These are phyloP conservation scores for Geotrichum ghanense DNA, from an alignment of 805 yeast genomes.

Conservation along the genomic window DNA sequence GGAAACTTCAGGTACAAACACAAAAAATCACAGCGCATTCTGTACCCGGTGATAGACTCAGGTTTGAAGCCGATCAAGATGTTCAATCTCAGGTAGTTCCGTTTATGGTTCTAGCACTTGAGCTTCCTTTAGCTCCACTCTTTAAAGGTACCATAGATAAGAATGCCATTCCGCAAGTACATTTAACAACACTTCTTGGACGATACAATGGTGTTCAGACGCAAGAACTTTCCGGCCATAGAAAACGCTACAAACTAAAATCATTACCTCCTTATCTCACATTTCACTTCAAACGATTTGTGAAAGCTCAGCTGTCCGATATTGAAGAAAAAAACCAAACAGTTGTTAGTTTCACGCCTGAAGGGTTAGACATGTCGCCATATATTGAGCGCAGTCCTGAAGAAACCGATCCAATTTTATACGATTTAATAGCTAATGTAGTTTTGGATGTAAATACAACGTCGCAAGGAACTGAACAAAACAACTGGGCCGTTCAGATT, in stretches of 20 bases:
- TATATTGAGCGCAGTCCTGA: conserved; percentile 17
- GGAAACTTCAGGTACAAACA: conserved; percentile 32
- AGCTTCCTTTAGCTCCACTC: conserved; percentile 46
- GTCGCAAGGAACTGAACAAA: conserved; percentile 22
- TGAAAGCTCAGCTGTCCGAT: conserved; percentile 24
- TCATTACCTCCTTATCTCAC: conserved; percentile 42
- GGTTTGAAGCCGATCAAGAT: conserved; percentile 16
- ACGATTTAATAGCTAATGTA: conserved; percentile 40
- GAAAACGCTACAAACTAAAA: conserved; percentile 28
- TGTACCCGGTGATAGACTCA: conserved; percentile 15
- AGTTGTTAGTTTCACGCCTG: conserved; percentile 46
- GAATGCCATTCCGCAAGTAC: conserved; percentile 42
- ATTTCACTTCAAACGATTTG: conserved; percentile 46
- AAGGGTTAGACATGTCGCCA: conserved; percentile 28
- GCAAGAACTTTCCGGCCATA: conserved; percentile 27
- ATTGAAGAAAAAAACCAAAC: conserved; percentile 40
- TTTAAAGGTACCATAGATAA: conserved; percentile 34
- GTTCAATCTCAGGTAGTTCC: conserved; percentile 14
- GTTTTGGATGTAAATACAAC: conserved; percentile 24
- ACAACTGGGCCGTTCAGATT: conserved; percentile 40
- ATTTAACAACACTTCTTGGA: conserved; percentile 33
- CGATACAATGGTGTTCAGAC: conserved; percentile 23
- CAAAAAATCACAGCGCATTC: conserved; percentile 20
- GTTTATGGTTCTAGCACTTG: conserved; percentile 48
- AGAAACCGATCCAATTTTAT: conserved; percentile 19